These are phyloP conservation scores for Vinca major DNA, from an alignment of 305 asterid species.

Conservation along the genomic window DNA sequence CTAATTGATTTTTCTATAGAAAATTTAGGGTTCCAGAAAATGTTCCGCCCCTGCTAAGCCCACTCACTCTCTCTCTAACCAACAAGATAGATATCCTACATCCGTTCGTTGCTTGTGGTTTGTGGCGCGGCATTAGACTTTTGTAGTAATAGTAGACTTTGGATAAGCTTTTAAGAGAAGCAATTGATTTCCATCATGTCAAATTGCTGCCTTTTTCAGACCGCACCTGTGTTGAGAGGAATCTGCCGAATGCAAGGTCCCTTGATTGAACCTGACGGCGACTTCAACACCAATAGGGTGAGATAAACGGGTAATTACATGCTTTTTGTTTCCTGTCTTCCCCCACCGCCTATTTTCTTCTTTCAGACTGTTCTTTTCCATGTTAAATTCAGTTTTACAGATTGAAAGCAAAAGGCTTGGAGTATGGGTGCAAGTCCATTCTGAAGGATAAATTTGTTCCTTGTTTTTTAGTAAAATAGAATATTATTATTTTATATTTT, in stretches of 20 bases:
- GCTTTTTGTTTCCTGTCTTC: conserved; percentile 21
- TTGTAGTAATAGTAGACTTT: neutral
- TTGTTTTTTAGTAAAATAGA: too few relatives aligned
- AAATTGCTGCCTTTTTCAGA: conserved; percentile 29
- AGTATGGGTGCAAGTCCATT: neutral
- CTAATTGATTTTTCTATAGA: too few relatives aligned
- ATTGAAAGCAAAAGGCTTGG: neutral
- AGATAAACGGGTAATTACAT: conserved; percentile 53
- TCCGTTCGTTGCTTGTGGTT: neutral
- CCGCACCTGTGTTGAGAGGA: conserved; percentile 43
- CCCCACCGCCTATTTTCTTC: conserved; percentile 8
- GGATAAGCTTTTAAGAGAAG: conserved; percentile 5
- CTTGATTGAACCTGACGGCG: conserved; percentile 33
- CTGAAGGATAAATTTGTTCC: neutral
- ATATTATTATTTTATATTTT: too few relatives aligned
- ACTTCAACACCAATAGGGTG: conserved; percentile 50
- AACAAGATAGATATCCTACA: neutral
- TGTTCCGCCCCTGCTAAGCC: neutral
- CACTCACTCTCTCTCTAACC: neutral
- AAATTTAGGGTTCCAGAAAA: too few relatives aligned
- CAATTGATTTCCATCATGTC: conserved; percentile 12
- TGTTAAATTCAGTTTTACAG: neutral
- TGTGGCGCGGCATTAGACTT: neutral
- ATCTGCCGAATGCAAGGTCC: conserved; percentile 52
- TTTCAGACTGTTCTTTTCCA: neutral